Conservation (phyloP, 1,139 yeast genomes). For the Blastobotrys persicus region DNA sequence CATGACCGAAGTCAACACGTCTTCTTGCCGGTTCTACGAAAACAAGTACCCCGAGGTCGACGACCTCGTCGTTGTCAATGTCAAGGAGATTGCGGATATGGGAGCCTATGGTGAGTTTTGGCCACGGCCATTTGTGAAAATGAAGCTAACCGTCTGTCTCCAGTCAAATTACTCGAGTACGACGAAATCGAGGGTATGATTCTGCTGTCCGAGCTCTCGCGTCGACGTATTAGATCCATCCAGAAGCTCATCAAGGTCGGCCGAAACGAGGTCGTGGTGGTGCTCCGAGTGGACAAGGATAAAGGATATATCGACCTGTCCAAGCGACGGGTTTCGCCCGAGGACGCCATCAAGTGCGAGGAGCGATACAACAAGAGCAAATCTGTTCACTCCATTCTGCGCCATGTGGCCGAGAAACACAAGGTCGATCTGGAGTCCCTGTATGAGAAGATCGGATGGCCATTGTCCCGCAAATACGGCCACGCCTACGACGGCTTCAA, state of each 20-base stretch:
- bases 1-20: slow-evolving; percentile 51
- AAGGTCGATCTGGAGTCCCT: slow-evolving; percentile 80
- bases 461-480: slow-evolving; percentile 89
- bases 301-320: slow-evolving; percentile 94
- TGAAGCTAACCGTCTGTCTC: slow-evolving; percentile 4
- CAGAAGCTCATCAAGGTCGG: slow-evolving; percentile 98
- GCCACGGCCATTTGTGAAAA: not conserved
- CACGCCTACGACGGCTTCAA: slow-evolving; percentile 98
- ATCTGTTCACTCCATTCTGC: slow-evolving; percentile 93
- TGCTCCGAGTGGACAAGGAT: slow-evolving; percentile 97
- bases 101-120: slow-evolving; percentile 60
- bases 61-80: slow-evolving; percentile 98
- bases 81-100: slow-evolving; percentile 97
- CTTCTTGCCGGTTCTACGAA: slow-evolving; percentile 95
- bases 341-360: slow-evolving; percentile 95
- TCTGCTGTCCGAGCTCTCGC: slow-evolving; percentile 87
- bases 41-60: slow-evolving; percentile 98
- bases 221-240: slow-evolving; percentile 98
- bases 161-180: slow-evolving; percentile 86
- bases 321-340: slow-evolving; percentile 97
- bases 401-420: slow-evolving; percentile 98
- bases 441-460: slow-evolving; percentile 95
- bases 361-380: slow-evolving; percentile 96
- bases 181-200: slow-evolving; percentile 99
- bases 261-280: slow-evolving; percentile 97